Evolutionary conservation across 208 protist species (phyloP).

Genomic region (Angomonas ambiguus): DNA sequence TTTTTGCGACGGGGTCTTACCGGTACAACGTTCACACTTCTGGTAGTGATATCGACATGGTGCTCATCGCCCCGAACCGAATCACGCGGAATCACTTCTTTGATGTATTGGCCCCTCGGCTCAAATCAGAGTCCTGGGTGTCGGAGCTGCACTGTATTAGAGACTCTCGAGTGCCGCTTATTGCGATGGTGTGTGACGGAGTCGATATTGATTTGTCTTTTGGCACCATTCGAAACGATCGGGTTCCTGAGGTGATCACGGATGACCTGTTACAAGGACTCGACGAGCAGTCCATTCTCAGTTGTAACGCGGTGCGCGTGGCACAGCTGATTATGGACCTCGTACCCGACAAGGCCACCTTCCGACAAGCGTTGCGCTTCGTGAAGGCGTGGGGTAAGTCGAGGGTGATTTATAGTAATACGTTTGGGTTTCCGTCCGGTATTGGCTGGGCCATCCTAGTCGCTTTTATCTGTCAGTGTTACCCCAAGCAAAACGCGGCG

Average conservation of each 20-base stretch:
- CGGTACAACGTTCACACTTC: conserved; percentile 96
- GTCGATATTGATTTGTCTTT: conserved; percentile 97
- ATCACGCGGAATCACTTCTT: conserved; percentile 95
- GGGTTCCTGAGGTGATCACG: conserved; percentile 93
- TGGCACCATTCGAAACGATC: conserved; percentile 83
- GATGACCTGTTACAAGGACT: conserved; percentile 88
- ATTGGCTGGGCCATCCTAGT: conserved; percentile 96
- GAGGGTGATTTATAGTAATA: conserved; percentile 95
- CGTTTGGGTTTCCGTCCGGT: conserved; percentile 96
- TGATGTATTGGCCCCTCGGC: conserved; percentile 69
- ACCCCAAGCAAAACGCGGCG: conserved; percentile 93
- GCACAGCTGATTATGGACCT: conserved; percentile 95
- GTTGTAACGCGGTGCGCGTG: conserved; percentile 96
- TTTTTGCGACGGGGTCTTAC: conserved; percentile 98
- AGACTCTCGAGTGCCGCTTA: conserved; percentile 96
- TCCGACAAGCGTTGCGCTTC: conserved; percentile 93
- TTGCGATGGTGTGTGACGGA: conserved; percentile 94
- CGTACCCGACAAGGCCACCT: conserved; percentile 94
- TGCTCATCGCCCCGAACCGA: conserved; percentile 90
- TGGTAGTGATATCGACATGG: conserved; percentile 97
- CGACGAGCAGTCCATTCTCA: conserved; percentile 92
- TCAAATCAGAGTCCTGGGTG: conserved; percentile 77
- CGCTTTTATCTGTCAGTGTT: conserved; percentile 96
- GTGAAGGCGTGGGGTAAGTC: conserved; percentile 97
- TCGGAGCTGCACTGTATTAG: conserved; percentile 85